Evolutionary conservation across 2,329 filamentous ascomycete genomes (phyloP).

Genomic region (Penicillium fuscoglaucum): DNA sequence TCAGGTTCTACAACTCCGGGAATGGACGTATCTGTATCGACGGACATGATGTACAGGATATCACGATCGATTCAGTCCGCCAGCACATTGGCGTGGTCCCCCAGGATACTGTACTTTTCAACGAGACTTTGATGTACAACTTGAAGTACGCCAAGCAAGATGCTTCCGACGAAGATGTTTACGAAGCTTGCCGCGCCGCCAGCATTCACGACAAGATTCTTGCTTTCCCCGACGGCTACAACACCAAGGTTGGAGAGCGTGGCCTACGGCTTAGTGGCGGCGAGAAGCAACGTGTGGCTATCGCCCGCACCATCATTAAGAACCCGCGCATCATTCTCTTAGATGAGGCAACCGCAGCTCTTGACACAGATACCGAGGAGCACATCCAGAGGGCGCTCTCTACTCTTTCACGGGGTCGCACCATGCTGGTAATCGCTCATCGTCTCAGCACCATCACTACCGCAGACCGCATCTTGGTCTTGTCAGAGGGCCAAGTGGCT

Average conservation of each 20-base stretch:
- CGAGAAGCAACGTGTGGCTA: conserved; percentile 91
- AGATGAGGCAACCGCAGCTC: conserved; percentile 87
- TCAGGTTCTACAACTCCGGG: conserved; percentile 89
- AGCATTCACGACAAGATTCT: conserved; percentile 93
- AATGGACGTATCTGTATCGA: conserved; percentile 82
- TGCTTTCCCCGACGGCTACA: conserved; percentile 81
- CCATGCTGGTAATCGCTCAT: conserved; percentile 92
- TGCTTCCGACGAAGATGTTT: conserved; percentile 78
- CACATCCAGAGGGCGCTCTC: conserved; percentile 86
- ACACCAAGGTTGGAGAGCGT: conserved; percentile 87
- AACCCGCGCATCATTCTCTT: conserved; percentile 88
- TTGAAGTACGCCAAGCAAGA: conserved; percentile 81
- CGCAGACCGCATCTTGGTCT: conserved; percentile 80
- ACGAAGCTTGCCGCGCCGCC: conserved; percentile 77
- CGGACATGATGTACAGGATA: conserved; percentile 75
- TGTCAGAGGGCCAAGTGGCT: conserved; percentile 72
- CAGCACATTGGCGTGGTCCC: conserved; percentile 92
- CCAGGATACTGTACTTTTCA: conserved; percentile 94
- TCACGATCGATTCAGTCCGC: conserved; percentile 92
- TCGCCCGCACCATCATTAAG: conserved; percentile 89
- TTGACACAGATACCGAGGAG: conserved; percentile 90
- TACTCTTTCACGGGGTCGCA: conserved; percentile 79
- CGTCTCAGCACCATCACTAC: conserved; percentile 82
- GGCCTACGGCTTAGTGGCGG: conserved; percentile 84
- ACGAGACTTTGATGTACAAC: conserved; percentile 94